Conservation (phyloP, 179 eudicot genomes). For the Carnegiea gigantea region DNA sequence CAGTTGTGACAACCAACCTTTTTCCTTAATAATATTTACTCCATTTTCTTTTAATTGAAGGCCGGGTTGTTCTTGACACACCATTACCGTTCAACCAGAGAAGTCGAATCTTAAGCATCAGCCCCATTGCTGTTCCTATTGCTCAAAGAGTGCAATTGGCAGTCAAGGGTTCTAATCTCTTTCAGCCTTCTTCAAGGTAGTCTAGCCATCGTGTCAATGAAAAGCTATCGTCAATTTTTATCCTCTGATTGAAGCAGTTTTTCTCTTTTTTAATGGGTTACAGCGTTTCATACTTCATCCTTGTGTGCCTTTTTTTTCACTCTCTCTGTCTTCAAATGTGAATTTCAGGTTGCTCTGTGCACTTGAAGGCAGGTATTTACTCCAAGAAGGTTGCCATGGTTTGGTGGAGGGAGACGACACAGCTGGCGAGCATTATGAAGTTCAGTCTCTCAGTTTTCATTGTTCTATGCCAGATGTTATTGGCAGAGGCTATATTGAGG, state of each 20-base stretch:
- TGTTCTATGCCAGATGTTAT: conserved; percentile 60
- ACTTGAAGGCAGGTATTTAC: conserved; percentile 70
- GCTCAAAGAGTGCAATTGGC: conserved; percentile 53
- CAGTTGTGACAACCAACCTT: not conserved
- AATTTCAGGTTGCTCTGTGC: conserved; percentile 70
- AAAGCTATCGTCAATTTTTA: not conserved
- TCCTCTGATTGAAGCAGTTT: conserved; percentile 3
- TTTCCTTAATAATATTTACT: not conserved
- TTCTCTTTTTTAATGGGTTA: not conserved
- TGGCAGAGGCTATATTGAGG: conserved; percentile 97
- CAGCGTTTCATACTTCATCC: not conserved
- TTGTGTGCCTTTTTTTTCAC: not conserved
- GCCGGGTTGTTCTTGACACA: conserved; percentile 71
- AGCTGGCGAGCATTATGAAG: conserved; percentile 37
- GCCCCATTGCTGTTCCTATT: conserved; percentile 77
- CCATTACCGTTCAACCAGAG: conserved; percentile 47
- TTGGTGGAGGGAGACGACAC: conserved; percentile 40
- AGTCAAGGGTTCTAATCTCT: conserved; percentile 64
- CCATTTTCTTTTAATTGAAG: conserved; percentile 39
- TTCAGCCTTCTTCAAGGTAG: conserved; percentile 67
- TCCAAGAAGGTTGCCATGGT: conserved; percentile 49
- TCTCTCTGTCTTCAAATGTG: not conserved
- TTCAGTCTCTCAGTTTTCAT: conserved; percentile 54
- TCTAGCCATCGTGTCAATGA: conserved; percentile 10
- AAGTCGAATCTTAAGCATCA: conserved; percentile 57